Conservation (phyloP, 2,329 filamentous ascomycete species). For the Fusarium setosum region DNA sequence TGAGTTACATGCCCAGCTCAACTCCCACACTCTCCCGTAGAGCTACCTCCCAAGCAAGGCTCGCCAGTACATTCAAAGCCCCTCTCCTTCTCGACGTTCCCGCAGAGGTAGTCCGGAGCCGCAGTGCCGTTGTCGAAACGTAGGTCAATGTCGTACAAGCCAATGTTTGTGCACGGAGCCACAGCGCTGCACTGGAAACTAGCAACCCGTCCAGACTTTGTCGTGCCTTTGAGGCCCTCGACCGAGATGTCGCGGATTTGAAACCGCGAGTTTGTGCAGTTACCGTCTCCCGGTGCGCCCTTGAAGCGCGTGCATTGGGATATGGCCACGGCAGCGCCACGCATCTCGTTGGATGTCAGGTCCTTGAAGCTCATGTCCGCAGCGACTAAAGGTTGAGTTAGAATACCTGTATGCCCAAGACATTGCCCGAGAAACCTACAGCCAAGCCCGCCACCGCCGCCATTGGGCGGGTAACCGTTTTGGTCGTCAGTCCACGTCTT, state of each 20-base stretch:
- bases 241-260: not conserved
- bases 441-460: conserved; percentile 62
- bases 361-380: not conserved
- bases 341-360: not conserved
- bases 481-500: conserved; percentile 70
- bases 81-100: not conserved
- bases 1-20: too few species aligned
- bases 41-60: not conserved
- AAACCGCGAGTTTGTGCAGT: not conserved
- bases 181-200: not conserved
- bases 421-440: not conserved
- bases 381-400: not conserved
- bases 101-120: not conserved
- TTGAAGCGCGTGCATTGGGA: not conserved
- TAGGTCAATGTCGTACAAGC: not conserved
- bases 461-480: conserved; percentile 56
- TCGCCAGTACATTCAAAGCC: not conserved
- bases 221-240: not conserved
- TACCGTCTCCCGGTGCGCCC: not conserved
- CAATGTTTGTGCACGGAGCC: not conserved
- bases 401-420: not conserved
- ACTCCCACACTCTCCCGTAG: not conserved
- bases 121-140: not conserved
- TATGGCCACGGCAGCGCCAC: not conserved
- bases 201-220: not conserved